These are phyloP conservation scores for Neobulgaria alba DNA, from an alignment of 2,329 filamentous ascomycete genomes.

Conservation along the genomic window DNA sequence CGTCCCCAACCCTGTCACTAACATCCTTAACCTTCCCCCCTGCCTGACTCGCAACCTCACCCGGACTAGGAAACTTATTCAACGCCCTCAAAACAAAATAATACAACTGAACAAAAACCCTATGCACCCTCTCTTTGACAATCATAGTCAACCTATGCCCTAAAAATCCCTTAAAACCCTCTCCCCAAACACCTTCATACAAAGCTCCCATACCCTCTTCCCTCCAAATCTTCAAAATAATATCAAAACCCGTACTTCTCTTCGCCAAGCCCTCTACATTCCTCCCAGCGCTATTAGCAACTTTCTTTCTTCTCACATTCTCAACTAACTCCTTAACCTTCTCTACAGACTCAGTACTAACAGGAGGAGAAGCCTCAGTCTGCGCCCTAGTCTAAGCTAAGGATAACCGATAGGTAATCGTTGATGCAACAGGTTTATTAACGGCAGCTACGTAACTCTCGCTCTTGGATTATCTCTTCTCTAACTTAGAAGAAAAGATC, in stretches of 20 bases:
- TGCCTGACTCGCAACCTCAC: constrained; percentile 32
- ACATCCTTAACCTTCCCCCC: constrained; percentile 23
- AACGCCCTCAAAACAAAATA: constrained; percentile 49
- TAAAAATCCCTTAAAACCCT: constrained; percentile 77
- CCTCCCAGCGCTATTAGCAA: constrained; percentile 17
- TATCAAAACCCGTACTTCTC: constrained; percentile 50
- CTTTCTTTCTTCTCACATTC: constrained; percentile 27
- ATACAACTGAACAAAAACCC: constrained; percentile 62
- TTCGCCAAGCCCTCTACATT: constrained; percentile 21
- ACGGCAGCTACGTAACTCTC: constrained; percentile 56
- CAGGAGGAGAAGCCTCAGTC: constrained; percentile 38
- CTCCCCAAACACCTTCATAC: constrained; percentile 68
- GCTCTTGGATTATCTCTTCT: constrained; percentile 44
- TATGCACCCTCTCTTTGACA: constrained; percentile 70
- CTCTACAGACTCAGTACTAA: constrained; percentile 23
- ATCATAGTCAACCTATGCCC: constrained; percentile 82
- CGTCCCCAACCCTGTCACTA: neutral
- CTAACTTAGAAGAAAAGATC: constrained; percentile 44
- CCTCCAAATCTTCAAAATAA: constrained; percentile 48
- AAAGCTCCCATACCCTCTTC: constrained; percentile 60
- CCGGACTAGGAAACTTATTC: constrained; percentile 35
- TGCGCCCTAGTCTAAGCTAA: constrained; percentile 77
- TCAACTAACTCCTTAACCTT: constrained; percentile 24
- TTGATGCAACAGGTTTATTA: constrained; percentile 70
- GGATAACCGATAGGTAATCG: constrained; percentile 76